Evolutionary conservation across 2,329 filamentous ascomycete species (phyloP).

Genomic region (Trichoderma aggressivum): DNA sequence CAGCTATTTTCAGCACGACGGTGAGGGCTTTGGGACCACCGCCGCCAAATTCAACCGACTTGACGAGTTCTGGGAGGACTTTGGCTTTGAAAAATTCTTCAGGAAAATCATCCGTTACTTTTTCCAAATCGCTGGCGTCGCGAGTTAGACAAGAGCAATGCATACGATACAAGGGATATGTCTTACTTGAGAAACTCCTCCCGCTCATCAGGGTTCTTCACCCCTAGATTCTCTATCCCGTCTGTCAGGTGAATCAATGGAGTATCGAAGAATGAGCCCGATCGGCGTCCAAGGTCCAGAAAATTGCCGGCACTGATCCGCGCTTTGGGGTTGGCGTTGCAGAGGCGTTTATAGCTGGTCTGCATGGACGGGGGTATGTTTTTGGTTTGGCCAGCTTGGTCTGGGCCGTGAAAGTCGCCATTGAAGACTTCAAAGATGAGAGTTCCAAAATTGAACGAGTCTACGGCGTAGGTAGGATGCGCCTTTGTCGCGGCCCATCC

Average conservation of each 20-base stretch:
- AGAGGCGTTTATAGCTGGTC: constrained; percentile 81
- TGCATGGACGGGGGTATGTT: constrained; percentile 86
- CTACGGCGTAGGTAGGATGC: constrained; percentile 74
- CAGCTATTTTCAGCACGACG: constrained; percentile 85
- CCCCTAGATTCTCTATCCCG: constrained; percentile 84
- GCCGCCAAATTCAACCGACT: constrained; percentile 97
- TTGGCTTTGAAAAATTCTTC: constrained; percentile 99
- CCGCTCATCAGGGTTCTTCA: constrained; percentile 80
- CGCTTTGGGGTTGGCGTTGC: constrained; percentile 85
- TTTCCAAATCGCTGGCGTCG: constrained; percentile 65
- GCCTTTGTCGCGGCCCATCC: constrained; percentile 93
- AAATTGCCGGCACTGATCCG: constrained; percentile 82
- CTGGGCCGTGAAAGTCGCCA: constrained; percentile 69
- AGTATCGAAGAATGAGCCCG: constrained; percentile 87
- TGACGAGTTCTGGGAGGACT: constrained; percentile 89
- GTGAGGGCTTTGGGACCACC: constrained; percentile 87
- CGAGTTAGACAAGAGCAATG: constrained; percentile 35
- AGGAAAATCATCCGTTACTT: constrained; percentile 87
- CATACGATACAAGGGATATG: constrained; percentile 23
- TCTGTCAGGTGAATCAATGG: constrained; percentile 89
- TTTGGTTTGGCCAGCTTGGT: constrained; percentile 82
- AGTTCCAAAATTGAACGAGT: constrained; percentile 82
- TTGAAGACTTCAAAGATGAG: constrained; percentile 91
- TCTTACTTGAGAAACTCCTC: constrained; percentile 73
- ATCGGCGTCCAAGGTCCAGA: constrained; percentile 79